A percentile compares a stretch with the other conserved stretches of the same genome.
These are phyloP conservation scores for Hymenoscyphus scutula DNA, from an alignment of 2,329 filamentous ascomycete species.

Conservation along the genomic window DNA sequence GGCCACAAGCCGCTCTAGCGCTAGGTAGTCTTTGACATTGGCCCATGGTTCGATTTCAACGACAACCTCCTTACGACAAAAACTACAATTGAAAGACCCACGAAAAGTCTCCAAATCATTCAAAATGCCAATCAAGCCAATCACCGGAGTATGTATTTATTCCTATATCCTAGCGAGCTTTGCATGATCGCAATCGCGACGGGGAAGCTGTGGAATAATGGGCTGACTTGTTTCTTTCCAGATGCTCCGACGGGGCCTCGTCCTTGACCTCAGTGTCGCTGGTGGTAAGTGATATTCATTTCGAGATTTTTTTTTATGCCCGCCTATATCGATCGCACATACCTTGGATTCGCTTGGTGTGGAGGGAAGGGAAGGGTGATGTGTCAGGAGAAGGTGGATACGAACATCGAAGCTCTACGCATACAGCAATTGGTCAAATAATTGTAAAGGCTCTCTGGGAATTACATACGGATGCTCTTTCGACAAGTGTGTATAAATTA, in stretches of 20 bases:
- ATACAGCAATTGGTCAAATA: not conserved
- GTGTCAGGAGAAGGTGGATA: not conserved
- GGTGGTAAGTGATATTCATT: conserved; percentile 44
- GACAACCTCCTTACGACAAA: conserved; percentile 26
- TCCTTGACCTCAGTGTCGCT: conserved; percentile 56
- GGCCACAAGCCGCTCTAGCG: not conserved
- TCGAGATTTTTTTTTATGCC: not conserved
- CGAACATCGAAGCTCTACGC: not conserved
- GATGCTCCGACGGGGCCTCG: conserved; percentile 58
- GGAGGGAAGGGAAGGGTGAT: not conserved
- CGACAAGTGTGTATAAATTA: not conserved
- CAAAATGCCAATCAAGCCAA: conserved; percentile 39
- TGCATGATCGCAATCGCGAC: conserved; percentile 8
- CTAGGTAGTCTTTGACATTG: not conserved
- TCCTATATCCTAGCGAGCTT: not conserved
- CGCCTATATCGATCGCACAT: not conserved
- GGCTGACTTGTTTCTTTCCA: conserved; percentile 37
- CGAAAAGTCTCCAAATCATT: conserved; percentile 25
- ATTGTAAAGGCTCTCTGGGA: not conserved
- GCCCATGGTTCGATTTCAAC: conserved; percentile 29
- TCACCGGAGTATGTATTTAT: conserved; percentile 37
- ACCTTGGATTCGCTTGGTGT: not conserved
- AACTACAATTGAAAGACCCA: conserved; percentile 32
- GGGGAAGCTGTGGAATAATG: conserved; percentile 21
- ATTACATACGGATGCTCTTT: not conserved